Base-by-base conservation (phyloP, 352 stramenopile genomes). In the Phytophthora sansomeana region DNA sequence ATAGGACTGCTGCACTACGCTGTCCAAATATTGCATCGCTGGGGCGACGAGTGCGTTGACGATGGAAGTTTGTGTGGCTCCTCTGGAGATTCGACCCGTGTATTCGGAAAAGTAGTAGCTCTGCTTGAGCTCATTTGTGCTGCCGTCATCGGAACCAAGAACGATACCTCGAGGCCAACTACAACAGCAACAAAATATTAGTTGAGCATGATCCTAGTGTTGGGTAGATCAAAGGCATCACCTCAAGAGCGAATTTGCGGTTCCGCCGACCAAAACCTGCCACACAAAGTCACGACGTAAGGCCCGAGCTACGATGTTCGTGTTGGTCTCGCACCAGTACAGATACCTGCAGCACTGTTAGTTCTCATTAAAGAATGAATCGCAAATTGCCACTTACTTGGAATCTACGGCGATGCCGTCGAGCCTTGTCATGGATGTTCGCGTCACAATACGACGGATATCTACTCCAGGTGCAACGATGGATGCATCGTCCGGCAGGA, bases 311-410 rank as follows among this genome's bases (percentile, higher is more conserved):
- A 93, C 49, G 3, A 79, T 65, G 48, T 93, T 91, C 8, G 71
- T 67, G 65, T 91, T 93, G 24, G 52, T 84, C 41, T 93, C 85
- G 44, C 73, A 83, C 85, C 85, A 93, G 58, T 92, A 93, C 4
- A 90, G 11, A 53, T 78, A 88, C 50, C 78, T 88, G 26, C 2
- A 58, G 58, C n/a, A n/a, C n/a, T n/a, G n/a, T n/a, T n/a, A 41
- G 16, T 19, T 4, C 21, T 10, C 0, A 54, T n/a, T n/a, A n/a
- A n/a, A n/a, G n/a, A n/a, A n/a, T n/a, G n/a, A n/a, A n/a, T n/a
- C n/a, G n/a, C n/a, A n/a, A 29, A 14, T 19, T 9, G 8, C 26
- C 2, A 46, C 58, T 33, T 58, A 82, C 78, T 74, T 76, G 24
- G 72, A 77, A 50, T 91, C 81, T 4, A 93, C 76, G 7, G 81